phyloP scores from a whole-genome alignment of 441 rosid species.

The Jatropha podagrica region DNA sequence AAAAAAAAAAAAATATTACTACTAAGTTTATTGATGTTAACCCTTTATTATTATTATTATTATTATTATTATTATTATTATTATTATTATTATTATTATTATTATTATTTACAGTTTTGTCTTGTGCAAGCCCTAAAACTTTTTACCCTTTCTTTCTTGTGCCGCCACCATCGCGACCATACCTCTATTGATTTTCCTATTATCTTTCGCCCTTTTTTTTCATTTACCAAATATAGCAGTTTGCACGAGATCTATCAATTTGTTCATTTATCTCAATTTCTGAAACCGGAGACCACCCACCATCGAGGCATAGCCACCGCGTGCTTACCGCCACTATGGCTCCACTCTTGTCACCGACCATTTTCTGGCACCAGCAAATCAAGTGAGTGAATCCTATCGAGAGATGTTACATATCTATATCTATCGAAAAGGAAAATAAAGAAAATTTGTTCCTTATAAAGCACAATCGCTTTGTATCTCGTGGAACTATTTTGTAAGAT shows the following conservation, averaged over 20 bases:
- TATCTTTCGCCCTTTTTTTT: background rate
- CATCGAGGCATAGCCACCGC: background rate
- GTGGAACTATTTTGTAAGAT: background rate
- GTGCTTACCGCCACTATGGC: background rate
- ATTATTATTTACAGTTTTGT: background rate
- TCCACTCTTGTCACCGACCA: background rate
- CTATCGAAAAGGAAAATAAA: too few species aligned
- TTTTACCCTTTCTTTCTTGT: background rate
- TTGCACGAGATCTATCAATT: background rate
- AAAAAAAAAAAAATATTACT: too few species aligned
- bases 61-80: too few species aligned
- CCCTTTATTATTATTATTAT: too few species aligned
- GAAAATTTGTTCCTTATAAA: too few species aligned
- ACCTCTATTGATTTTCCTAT: background rate
- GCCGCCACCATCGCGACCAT: background rate
- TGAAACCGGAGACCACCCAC: background rate
- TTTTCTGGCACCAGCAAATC: background rate
- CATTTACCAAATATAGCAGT: background rate
- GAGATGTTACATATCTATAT: background rate
- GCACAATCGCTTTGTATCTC: too few species aligned
- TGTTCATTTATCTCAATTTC: background rate
- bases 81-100: too few species aligned
- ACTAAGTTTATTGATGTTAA: too few species aligned
- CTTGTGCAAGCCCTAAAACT: background rate
- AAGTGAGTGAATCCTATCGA: slow-evolving; percentile 1